Base-by-base conservation (phyloP, 208 protist species). In the Spongospora subterranea region DNA sequence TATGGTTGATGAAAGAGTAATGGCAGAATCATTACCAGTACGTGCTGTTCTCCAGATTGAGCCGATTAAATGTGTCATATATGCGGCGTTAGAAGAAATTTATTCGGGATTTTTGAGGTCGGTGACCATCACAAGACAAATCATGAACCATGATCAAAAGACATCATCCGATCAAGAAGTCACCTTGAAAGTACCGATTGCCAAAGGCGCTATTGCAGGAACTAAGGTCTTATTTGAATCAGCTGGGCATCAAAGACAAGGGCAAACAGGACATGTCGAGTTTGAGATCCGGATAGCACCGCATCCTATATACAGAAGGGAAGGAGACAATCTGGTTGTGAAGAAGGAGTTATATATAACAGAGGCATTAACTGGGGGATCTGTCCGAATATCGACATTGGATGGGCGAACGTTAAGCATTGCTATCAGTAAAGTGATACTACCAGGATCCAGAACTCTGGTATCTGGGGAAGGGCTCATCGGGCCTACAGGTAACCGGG, bases 241-340 rank as follows among this genome's bases (percentile, higher is more conserved):
- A 6, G 40, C 40, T 35, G 71, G 71, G n/a, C 6, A 82, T 82
- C 71, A 82, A n/a, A 6, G 13, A 6, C 40, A 45, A 20, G 40
- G 17, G 6, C 71, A 82, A 35, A 39, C 71, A 6, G 71, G 71
- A 6, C 17, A 82, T n/a, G 40, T 82, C 71, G 71, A 82, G n/a
- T 35, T 82, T 13, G 71, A 82, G n/a, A 43, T 82, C 71, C 71
- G 40, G 17, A 35, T 82, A n/a, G 71, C 71, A 20, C 71, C 71
- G 17, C 71, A 82, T n/a, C 71, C 71, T 6, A 82, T 43, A 35
- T 82, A 82, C n/a, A 6, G 71, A 6, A 6, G 71, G 17, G 35
- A 82, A n/a, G 71, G 71, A 6, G 6, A 82, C 71, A n/a, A 82
- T 43, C 71, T 82, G 35, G 35, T 82, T n/a, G 71, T 82, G 17